Evolutionary conservation across 2,329 filamentous ascomycete genomes (phyloP), one percentile per base, ranked within the genome.

Genomic region (Atkinsonella texensis): DNA sequence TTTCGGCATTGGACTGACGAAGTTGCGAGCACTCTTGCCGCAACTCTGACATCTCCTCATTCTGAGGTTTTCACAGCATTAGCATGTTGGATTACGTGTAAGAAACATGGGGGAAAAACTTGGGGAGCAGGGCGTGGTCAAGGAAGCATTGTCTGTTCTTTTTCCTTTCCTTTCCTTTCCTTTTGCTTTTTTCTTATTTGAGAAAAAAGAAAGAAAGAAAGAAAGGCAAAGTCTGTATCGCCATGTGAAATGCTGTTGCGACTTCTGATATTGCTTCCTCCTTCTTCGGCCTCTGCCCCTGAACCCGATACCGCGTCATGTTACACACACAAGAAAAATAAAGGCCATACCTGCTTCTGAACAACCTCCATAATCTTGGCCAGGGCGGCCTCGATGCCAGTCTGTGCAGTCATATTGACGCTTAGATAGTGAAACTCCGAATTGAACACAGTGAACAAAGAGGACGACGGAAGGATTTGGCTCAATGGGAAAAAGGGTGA

Each of bases 1-100:
- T 59, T 47, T 54, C 57, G 9, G 44, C 52, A 50, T 61, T 61
- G 33, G 55, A 58, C 32, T 55, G 50, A 39, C 59, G 59, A n/a
- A 61, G 54, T 32, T 58, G 56, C 18, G 56, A 35, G 53, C 57
- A 60, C 51, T 61, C 58, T 8, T 42, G 52, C 38, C 59, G 59
- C 49, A 61, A 49, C 49, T 59, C 58, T 5, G 51, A 44, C 53
- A 61, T 53, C 46, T 61, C 59, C 40, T 56, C 46, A 39, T 57
- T 60, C 59, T 61, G 48, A 10, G 6, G 18, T 20, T 42, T 32
- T 28, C 28, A 28, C 9, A 20, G 33, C 41, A 44, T 46, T 42
- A 50, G 41, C 32, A 44, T 40, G 28, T 18, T 45, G 48, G 31
- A 31, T 44, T 41, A 35, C 18, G 23, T 35, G 33, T 10, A 10